Percentiles rank a stretch among this genome's conserved stretches.
Conservation (phyloP, 768 basidiomycete species). For the Saitozyma podzolica region DNA sequence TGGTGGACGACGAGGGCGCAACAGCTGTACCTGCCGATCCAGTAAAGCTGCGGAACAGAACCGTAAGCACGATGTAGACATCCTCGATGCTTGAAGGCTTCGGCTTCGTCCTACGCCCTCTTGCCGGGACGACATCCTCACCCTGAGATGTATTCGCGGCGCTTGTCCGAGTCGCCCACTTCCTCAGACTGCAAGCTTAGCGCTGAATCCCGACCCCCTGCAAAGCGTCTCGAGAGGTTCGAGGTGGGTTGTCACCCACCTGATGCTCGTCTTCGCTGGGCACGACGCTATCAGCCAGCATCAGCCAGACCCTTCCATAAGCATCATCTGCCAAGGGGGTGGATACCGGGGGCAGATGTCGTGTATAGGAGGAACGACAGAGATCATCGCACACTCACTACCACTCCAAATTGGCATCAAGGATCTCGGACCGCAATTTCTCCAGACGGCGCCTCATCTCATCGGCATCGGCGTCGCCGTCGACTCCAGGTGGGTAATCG, state of each 20-base stretch:
- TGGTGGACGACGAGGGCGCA: conserved; percentile 18
- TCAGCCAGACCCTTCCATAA: too few species aligned
- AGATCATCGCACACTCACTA: conserved; percentile 30
- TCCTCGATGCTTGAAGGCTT: background rate
- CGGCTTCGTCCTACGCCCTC: background rate
- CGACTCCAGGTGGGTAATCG: too few species aligned
- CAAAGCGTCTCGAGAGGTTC: background rate
- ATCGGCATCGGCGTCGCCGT: conserved; percentile 3
- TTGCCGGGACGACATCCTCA: conserved; percentile 7
- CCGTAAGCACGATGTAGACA: background rate
- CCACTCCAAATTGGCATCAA: conserved; percentile 47
- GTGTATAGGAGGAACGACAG: background rate
- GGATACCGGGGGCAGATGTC: background rate
- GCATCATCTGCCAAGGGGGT: too few species aligned
- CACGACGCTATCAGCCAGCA: conserved; percentile 28
- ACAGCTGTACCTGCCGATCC: conserved; percentile 49
- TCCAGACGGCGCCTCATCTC: conserved; percentile 28
- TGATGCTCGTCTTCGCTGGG: conserved; percentile 51
- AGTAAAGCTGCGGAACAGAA: conserved; percentile 29
- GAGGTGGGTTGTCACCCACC: conserved; percentile 11
- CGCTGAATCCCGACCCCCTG: background rate
- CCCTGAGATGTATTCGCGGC: conserved; percentile 42
- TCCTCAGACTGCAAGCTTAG: conserved; percentile 36
- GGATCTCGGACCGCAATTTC: conserved; percentile 31
- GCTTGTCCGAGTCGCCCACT: conserved; percentile 38